Percentiles rank a stretch among this genome's conserved stretches.
Conservation (phyloP, 352 stramenopile genomes). For the Phytophthora boehmeriae region DNA sequence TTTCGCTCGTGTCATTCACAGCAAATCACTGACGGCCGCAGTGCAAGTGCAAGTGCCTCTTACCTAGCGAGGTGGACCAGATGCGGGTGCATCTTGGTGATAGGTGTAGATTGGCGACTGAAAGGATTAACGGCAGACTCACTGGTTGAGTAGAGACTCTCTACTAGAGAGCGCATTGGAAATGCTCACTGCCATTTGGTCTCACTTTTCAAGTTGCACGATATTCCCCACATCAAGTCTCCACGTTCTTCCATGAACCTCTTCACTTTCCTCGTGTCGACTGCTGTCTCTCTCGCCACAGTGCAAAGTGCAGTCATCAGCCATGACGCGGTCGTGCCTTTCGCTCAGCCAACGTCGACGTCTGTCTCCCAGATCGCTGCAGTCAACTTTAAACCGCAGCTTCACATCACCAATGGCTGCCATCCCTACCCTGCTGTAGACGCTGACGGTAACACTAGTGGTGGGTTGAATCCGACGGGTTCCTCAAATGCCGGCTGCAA, state of each 20-base stretch:
- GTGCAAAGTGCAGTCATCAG: slow-evolving; percentile 5
- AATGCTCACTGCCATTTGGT: not conserved
- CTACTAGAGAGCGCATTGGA: not conserved
- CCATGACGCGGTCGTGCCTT: slow-evolving; percentile 20
- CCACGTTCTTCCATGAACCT: not conserved
- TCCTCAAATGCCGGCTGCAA: slow-evolving; percentile 27
- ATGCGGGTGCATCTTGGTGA: not conserved
- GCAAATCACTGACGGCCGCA: not conserved
- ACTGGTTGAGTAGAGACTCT: not conserved
- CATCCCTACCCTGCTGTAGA: slow-evolving; percentile 26
- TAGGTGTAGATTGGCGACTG: not conserved
- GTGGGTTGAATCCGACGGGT: slow-evolving; percentile 25
- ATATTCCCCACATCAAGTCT: not conserved
- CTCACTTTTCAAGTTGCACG: not conserved
- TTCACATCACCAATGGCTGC: slow-evolving; percentile 20
- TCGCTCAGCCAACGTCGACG: slow-evolving; percentile 2
- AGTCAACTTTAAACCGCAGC: slow-evolving; percentile 17
- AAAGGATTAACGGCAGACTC: slow-evolving; percentile 1
- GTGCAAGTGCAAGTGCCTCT: not conserved
- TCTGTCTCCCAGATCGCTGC: slow-evolving; percentile 5
- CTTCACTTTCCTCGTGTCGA: not conserved
- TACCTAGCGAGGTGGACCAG: not conserved
- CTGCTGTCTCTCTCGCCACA: not conserved
- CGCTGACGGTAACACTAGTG: slow-evolving; percentile 27
- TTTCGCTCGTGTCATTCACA: not conserved